phyloP scores from a whole-genome alignment of 768 basidiomycete genomes.

The Suillus bovinus region DNA sequence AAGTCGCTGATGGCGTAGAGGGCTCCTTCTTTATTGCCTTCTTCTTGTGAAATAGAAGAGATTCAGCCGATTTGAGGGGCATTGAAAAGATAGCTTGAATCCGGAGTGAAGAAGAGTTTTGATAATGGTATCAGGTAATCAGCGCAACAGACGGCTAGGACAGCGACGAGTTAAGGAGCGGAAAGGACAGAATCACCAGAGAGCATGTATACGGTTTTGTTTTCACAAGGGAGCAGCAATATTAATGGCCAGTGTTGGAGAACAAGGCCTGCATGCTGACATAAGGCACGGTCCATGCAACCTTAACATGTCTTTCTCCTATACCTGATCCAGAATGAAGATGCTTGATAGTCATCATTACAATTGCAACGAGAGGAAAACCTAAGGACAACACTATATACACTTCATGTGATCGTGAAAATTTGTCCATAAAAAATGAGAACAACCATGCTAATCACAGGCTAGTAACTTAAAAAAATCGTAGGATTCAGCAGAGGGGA shows the following conservation, averaged over 20 bases:
- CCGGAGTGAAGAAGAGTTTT: background rate
- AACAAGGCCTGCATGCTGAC: constrained; percentile 5
- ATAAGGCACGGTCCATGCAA: background rate
- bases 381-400: constrained; percentile 25
- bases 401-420: constrained; percentile 25
- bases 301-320: background rate
- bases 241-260: background rate
- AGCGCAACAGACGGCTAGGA: background rate
- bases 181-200: constrained; percentile 1
- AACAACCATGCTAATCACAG: constrained; percentile 18
- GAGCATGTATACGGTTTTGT: constrained; percentile 1
- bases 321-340: background rate
- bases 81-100: constrained; percentile 13
- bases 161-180: background rate
- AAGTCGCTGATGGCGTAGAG: constrained; percentile 17
- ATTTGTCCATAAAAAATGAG: constrained; percentile 27
- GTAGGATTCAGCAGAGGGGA: constrained; percentile 12
- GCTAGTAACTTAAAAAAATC: constrained; percentile 3
- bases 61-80: constrained; percentile 38
- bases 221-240: background rate
- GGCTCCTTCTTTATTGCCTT: constrained; percentile 34
- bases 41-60: constrained; percentile 67
- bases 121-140: too few relatives aligned
- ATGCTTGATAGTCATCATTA: constrained; percentile 13
- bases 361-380: constrained; percentile 14